Evolutionary conservation across 2,329 filamentous ascomycete species (phyloP), one percentile per base, ranked within the genome.

Genomic region (Fusarium chlamydosporum): DNA sequence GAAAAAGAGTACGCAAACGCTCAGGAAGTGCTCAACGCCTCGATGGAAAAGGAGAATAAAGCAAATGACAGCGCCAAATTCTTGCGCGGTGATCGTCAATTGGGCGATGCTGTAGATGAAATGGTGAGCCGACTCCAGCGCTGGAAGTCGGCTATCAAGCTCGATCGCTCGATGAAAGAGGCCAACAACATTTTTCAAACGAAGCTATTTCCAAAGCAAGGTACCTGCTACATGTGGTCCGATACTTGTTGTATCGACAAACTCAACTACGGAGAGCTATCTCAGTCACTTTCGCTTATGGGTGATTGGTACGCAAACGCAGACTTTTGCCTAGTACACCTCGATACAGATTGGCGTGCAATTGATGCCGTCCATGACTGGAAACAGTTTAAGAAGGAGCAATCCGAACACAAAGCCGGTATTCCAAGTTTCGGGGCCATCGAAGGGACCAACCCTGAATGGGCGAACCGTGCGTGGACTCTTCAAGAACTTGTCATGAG

Each of bases 161-260:
- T 57, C 2, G n/a, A 42, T 0, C 31, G 8, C 3, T 42, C 55
- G 0, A 57, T 57, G 13, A 18, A 7, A 1, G 37, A 52, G 13
- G 47, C 55, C 6, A 37, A 26, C 1, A 7, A 18, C 3, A 57
- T 57, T 29, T 57, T 53, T 2, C 15, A 23, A 7, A 35, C 37
- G 2, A 57, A n/a, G 4, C 8, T 40, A 2, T 56, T 50, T 15
- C 53, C 43, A 1, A 53, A 42, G 10, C 23, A 11, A 11, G 55
- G 46, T 4, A 23, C 55, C 6, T 29, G n/a, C 5, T 57, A 57
- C 9, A 57, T 57, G 2, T 57, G 55, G 55, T 57, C 55, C 2
- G 55, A 53, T 3, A 57, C 55, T 5, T 57, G 55, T 13, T 57
- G 55, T 7, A 57, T 57, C 10, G 46, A 57, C 29, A 57, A 57